A percentile compares a stretch with the other conserved stretches of the same genome.
These are phyloP conservation scores for Pluteus cervinus DNA, from an alignment of 768 basidiomycete genomes.

Conservation along the genomic window DNA sequence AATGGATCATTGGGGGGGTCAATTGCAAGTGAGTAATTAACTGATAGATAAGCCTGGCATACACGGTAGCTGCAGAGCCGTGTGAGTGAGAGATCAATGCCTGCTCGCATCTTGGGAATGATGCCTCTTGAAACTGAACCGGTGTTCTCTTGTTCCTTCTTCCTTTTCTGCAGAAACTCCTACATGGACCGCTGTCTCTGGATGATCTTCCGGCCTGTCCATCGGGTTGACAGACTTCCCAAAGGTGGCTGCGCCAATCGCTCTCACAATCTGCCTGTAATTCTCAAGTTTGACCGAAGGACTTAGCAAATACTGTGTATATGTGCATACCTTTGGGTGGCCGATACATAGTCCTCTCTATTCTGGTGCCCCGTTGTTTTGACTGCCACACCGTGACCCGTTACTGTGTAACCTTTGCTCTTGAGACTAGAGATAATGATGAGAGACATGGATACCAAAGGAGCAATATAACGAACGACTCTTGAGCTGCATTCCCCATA, in stretches of 20 bases:
- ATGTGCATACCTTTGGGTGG: conserved; percentile 56
- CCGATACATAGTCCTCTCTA: conserved; percentile 62
- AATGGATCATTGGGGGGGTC: too few relatives aligned
- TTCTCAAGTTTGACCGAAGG: not conserved
- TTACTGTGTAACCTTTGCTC: conserved; percentile 49
- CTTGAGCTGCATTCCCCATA: conserved; percentile 43
- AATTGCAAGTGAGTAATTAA: too few relatives aligned
- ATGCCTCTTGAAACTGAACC: too few relatives aligned
- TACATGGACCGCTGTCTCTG: too few relatives aligned
- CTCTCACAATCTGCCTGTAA: conserved; percentile 48
- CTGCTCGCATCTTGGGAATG: too few relatives aligned
- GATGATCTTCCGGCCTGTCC: too few relatives aligned
- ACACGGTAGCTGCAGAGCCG: too few relatives aligned
- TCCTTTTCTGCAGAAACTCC: too few relatives aligned
- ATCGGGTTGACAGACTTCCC: conserved; percentile 19
- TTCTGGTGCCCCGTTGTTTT: conserved; percentile 58
- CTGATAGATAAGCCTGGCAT: too few relatives aligned
- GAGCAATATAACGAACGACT: conserved; percentile 35
- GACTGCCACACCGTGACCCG: conserved; percentile 55
- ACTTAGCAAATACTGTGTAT: not conserved
- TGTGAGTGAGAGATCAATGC: too few relatives aligned
- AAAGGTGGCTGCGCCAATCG: conserved; percentile 39
- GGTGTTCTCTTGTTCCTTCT: too few relatives aligned
- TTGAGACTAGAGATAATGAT: conserved; percentile 38
- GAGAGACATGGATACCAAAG: not conserved